Conservation (phyloP, 768 basidiomycete species). For the Lanmaoa pseudosensibilis region DNA sequence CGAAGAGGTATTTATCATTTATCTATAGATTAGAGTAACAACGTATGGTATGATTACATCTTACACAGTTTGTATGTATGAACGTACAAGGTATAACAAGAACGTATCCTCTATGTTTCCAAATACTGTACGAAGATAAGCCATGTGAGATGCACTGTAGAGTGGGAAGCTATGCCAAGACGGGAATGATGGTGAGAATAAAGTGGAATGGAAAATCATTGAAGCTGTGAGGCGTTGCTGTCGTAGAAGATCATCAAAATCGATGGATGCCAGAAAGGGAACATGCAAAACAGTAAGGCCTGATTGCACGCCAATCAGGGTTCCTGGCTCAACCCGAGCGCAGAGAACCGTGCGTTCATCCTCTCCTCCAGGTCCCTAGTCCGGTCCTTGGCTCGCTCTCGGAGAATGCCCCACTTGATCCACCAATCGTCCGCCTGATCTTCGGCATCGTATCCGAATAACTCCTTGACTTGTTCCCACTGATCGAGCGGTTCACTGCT, state of each 20-base stretch:
- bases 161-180: background rate
- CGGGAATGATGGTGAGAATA: background rate
- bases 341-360: conserved; percentile 10
- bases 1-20: background rate
- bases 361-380: conserved; percentile 17
- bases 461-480: conserved; percentile 53
- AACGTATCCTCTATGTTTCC: background rate
- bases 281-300: background rate
- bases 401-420: conserved; percentile 54
- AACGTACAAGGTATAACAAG: background rate
- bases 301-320: background rate
- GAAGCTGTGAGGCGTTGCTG: background rate
- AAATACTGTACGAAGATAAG: background rate
- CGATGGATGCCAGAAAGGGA: background rate
- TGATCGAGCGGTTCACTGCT: conserved; percentile 25
- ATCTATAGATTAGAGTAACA: background rate
- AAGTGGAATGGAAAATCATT: background rate
- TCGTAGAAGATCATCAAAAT: background rate
- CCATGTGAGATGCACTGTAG: background rate
- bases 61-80: conserved; percentile 1
- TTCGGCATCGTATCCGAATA: conserved; percentile 52
- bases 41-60: conserved; percentile 1
- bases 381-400: conserved; percentile 36
- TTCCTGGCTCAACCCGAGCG: background rate
- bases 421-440: conserved; percentile 67